Conservation (phyloP, 345 rosid genomes). For the Corchorus capsularis region DNA sequence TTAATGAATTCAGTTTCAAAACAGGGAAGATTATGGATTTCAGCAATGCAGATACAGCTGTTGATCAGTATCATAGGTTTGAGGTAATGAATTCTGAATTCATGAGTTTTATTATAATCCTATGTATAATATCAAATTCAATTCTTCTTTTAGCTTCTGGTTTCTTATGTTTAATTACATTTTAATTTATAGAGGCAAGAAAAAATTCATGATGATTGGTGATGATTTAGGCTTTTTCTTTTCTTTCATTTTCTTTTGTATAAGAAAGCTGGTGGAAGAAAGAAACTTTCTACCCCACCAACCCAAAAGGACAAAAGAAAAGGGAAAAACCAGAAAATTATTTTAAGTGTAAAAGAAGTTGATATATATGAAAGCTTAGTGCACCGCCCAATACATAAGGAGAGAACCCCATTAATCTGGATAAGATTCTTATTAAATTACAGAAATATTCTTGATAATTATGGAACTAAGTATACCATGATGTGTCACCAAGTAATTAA, state of each 20-base stretch:
- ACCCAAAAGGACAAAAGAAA: background rate
- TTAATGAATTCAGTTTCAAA: background rate
- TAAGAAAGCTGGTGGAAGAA: background rate
- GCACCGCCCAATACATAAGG: slow-evolving; percentile 1
- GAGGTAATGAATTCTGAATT: slow-evolving; percentile 38
- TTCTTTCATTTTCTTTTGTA: background rate
- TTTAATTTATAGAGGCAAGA: slow-evolving; percentile 6
- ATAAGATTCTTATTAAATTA: slow-evolving; percentile 20
- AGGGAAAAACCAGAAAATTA: background rate
- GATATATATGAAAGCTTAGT: background rate
- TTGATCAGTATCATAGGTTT: slow-evolving; percentile 88
- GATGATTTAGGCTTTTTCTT: background rate
- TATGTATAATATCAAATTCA: background rate
- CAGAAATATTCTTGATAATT: slow-evolving; percentile 1
- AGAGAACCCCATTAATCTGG: slow-evolving; percentile 7
- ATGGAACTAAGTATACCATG: slow-evolving; percentile 20
- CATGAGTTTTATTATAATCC: background rate
- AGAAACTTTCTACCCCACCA: slow-evolving; percentile 13
- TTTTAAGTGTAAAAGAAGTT: background rate
- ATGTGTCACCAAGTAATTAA: slow-evolving; percentile 26
- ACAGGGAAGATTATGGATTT: slow-evolving; percentile 87
- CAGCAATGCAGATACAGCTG: slow-evolving; percentile 93
- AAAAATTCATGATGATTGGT: background rate
- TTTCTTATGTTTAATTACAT: background rate
- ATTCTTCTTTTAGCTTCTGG: background rate